Evolutionary conservation across 2,329 filamentous ascomycete genomes (phyloP), one percentile per base, ranked within the genome.

Genomic region (Arachnomyces sp.): DNA sequence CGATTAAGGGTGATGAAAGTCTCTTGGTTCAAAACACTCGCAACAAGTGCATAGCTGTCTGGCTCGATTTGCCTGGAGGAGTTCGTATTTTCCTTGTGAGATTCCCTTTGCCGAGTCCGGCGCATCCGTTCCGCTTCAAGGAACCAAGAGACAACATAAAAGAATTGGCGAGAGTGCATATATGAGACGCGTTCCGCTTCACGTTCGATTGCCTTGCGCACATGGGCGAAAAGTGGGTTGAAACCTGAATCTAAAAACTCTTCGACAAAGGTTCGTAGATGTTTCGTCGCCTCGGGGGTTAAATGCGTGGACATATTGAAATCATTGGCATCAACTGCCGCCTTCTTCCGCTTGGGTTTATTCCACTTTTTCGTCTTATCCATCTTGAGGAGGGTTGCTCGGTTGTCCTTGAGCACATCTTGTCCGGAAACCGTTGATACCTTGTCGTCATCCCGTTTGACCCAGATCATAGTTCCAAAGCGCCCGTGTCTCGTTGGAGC

Each of bases 381-480:
- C 78, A 98, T 88, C 60, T 95, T 93, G 37, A 84, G 74, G 49
- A 95, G 75, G 5, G 84, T 83, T 30, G 77, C 75, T 7, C 84
- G 74, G 5, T 80, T 76, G 52, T 87, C 80, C 3, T 80, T 76
- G 33, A 98, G 75, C 3, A 85, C 85, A 52, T 88, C 83, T 57
- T 96, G 90, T 1, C 92, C 92, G 0, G 88, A 89, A 2, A 98
- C 75, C 0, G 89, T 88, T 0, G 86, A 84, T 52, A 92, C 77
- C 54, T 89, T 89, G 37, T 84, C 80, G 51, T 89, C 84, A 36
- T 88, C 84, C 41, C 89, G 74, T 66, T 94, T 87, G 29, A 98
- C 79, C 89, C 90, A 96, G 28, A 95, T 80, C 86, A 96, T 96
- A 8, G 89, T 94, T 2, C 92, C 92, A 55, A 96, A 98, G 28